These are phyloP conservation scores for Suhomyces atakaporum DNA, from an alignment of 1,139 yeast genomes.

Conservation along the genomic window DNA sequence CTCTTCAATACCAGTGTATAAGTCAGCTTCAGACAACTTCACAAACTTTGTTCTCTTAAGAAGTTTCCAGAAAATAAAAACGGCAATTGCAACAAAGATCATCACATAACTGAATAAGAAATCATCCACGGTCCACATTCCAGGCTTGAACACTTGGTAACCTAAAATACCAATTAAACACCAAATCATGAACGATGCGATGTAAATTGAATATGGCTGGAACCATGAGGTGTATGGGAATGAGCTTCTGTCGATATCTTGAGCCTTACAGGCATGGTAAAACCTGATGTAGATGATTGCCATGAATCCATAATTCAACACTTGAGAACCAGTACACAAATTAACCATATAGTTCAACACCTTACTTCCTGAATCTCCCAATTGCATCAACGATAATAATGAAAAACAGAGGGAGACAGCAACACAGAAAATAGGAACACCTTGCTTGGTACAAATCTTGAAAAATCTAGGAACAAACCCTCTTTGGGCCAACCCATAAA, in stretches of 20 bases:
- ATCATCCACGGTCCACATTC: constrained; percentile 32
- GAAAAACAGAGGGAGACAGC: constrained; percentile 33
- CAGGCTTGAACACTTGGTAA: constrained; percentile 41
- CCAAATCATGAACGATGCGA: constrained; percentile 34
- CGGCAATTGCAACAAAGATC: constrained; percentile 36
- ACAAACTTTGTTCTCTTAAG: constrained; percentile 33
- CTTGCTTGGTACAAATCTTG: constrained; percentile 46
- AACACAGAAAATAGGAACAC: constrained; percentile 56
- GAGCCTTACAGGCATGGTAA: constrained; percentile 57
- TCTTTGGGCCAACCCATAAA: constrained; percentile 40
- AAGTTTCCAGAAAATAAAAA: constrained; percentile 38
- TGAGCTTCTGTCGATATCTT: constrained; percentile 30
- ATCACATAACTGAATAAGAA: constrained; percentile 48
- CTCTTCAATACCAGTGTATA: constrained; percentile 40
- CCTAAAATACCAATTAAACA: constrained; percentile 43
- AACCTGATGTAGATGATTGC: constrained; percentile 60
- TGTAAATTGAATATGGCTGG: constrained; percentile 34
- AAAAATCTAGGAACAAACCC: constrained; percentile 45
- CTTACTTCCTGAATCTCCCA: constrained; percentile 58
- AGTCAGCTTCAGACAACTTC: constrained; percentile 35
- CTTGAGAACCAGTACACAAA: constrained; percentile 76
- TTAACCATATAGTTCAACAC: constrained; percentile 77
- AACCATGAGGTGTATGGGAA: constrained; percentile 36
- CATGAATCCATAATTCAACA: constrained; percentile 70
- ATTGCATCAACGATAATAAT: constrained; percentile 52